Evolutionary conservation across 805 yeast genomes (phyloP).

Genomic region (Suhomyces emberorum): DNA sequence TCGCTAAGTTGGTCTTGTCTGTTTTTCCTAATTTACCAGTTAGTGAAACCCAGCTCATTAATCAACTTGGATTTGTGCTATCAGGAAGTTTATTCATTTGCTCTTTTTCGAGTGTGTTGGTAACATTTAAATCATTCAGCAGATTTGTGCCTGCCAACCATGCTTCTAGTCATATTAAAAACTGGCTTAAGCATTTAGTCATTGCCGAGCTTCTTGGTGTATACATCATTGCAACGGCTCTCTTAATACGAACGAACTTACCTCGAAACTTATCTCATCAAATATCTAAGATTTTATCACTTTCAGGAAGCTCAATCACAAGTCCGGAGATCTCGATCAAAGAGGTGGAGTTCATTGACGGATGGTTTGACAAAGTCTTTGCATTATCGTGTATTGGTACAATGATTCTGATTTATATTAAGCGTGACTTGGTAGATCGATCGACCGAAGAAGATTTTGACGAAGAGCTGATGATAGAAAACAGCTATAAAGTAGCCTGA

Average conservation of each 20-base stretch:
- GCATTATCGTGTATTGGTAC: slow-evolving; percentile 41
- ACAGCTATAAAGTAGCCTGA: too few species aligned
- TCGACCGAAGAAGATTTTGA: too few species aligned
- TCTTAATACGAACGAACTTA: slow-evolving; percentile 46
- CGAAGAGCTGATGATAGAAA: too few species aligned
- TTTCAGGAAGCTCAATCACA: slow-evolving; percentile 27
- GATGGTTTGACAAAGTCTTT: slow-evolving; percentile 53
- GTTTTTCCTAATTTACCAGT: slow-evolving; percentile 22
- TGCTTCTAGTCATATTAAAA: slow-evolving; percentile 15
- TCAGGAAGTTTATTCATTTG: slow-evolving; percentile 59
- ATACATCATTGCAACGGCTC: slow-evolving; percentile 50
- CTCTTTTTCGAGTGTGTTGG: slow-evolving; percentile 61
- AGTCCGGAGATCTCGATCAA: slow-evolving; percentile 19
- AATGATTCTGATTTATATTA: slow-evolving; percentile 19
- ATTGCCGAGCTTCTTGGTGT: slow-evolving; percentile 48
- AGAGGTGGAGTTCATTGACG: slow-evolving; percentile 47
- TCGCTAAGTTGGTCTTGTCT: slow-evolving; percentile 38
- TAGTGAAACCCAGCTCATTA: slow-evolving; percentile 40
- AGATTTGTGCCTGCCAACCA: slow-evolving; percentile 16
- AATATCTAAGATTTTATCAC: slow-evolving; percentile 36
- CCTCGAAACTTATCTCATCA: slow-evolving; percentile 44
- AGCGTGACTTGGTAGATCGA: too few species aligned
- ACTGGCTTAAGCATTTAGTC: slow-evolving; percentile 36
- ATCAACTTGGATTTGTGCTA: slow-evolving; percentile 47
- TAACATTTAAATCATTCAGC: slow-evolving; percentile 55